Evolutionary conservation across 2,329 filamentous ascomycete genomes (phyloP), one percentile per base, ranked within the genome.

Genomic region (Apiospora phragmitis): DNA sequence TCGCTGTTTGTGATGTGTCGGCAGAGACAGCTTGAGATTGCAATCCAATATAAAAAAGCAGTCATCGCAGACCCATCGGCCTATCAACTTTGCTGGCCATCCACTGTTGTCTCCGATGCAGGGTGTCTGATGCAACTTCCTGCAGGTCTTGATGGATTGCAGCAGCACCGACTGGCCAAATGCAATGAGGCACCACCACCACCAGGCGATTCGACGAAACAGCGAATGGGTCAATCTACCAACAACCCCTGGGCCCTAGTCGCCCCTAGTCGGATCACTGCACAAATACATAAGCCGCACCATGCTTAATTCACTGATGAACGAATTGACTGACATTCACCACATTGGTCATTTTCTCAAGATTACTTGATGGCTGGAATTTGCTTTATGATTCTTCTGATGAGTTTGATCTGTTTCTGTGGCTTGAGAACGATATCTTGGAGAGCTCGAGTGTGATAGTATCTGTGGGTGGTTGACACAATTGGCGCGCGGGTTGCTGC

Each of bases 81-180:
- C 55, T 62, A 62, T 62, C 55, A 62, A 62, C 29, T 32, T 62
- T n/a, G 32, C 55, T 38, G 32, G 32, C 55, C 55, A 8, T 62
- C 29, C 21, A 38, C 29, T 59, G 55, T 62, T 62, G 55, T 62
- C 32, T 62, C 32, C 55, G 55, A 62, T 38, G 55, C 55, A 62
- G n/a, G 55, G 55, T 62, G 55, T 62, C 55, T 62, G 55, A 62
- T 62, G 55, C 55, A 62, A 62, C 32, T 62, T 35, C 18, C 55
- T 62, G 55, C 55, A 62, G 55, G 55, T 62, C 55, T 38, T 62
- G 55, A 62, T 62, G 55, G 55, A 62, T n/a, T 62, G 55, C 55
- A 38, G 55, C 55, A n/a, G 55, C 18, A n/a, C 29, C 32, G 55
- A 62, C 55, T 38, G 55, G 55, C 55, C 18, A 47, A 38, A 32